Conservation (phyloP, 331 rosid genomes). For the Erythrophleum ivorense region DNA sequence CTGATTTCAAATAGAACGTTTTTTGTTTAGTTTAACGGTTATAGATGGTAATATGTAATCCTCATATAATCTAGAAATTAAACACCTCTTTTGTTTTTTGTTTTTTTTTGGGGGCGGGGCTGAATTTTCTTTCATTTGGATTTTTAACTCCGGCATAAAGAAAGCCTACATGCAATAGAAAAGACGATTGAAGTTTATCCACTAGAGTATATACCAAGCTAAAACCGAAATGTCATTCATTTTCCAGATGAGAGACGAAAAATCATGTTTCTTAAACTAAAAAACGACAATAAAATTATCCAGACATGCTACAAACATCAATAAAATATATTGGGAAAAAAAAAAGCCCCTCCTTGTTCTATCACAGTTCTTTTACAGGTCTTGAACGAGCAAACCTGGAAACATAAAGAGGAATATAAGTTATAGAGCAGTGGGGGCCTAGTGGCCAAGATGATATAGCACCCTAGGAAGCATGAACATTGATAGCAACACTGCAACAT, state of each 20-base stretch:
- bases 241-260: not conserved
- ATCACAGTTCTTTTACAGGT: conserved; percentile 36
- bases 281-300: not conserved
- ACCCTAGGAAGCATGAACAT: not conserved
- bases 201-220: not conserved
- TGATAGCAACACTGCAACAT: not conserved
- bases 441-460: not conserved
- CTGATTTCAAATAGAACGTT: too few relatives aligned
- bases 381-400: conserved; percentile 62
- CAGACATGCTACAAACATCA: not conserved
- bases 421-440: not conserved
- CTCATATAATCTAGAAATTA: too few relatives aligned
- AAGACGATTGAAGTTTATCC: not conserved
- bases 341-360: not conserved
- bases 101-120: too few relatives aligned
- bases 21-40: too few relatives aligned
- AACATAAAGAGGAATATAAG: not conserved
- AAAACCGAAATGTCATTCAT: not conserved
- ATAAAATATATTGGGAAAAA: not conserved
- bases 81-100: too few relatives aligned
- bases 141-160: not conserved
- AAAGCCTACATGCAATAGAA: not conserved
- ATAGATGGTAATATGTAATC: too few relatives aligned
- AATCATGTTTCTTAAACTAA: not conserved
- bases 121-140: not conserved